Evolutionary conservation across 192 early-diverging fungal species (phyloP).

Genomic region (Coemansia sp.): DNA sequence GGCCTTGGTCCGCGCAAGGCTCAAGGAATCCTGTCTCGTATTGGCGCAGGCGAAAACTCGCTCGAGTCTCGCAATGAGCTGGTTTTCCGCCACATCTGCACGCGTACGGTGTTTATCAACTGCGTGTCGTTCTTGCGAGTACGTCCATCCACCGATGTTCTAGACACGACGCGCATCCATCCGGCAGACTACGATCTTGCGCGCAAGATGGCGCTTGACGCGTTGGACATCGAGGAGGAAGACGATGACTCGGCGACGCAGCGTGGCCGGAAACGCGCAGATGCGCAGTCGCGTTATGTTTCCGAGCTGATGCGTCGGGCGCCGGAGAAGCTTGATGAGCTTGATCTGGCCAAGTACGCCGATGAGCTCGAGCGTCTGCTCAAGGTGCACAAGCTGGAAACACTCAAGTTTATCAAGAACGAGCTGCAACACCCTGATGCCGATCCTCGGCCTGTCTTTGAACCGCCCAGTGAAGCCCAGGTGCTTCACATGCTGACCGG

Average conservation of each 20-base stretch:
- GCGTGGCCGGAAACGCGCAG: constrained; percentile 14
- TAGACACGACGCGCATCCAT: constrained; percentile 95
- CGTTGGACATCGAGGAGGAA: constrained; percentile 85
- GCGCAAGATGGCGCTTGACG: constrained; percentile 95
- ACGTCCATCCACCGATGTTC: constrained; percentile 70
- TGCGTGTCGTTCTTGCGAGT: constrained; percentile 90
- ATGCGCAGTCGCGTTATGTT: constrained; percentile 72
- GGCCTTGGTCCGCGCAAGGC: constrained; percentile 96
- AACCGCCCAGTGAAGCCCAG: constrained; percentile 57
- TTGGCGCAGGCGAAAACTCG: constrained; percentile 11
- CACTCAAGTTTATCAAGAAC: constrained; percentile 81
- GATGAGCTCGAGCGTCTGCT: constrained; percentile 74
- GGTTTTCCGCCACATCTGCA: constrained; percentile 64
- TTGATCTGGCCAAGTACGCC: constrained; percentile 90
- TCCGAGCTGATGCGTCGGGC: constrained; percentile 75
- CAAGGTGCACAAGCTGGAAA: constrained; percentile 77
- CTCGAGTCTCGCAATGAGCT: constrained; percentile 75
- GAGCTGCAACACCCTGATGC: constrained; percentile 83
- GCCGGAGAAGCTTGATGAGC: constrained; percentile 78
- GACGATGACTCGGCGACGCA: constrained; percentile 64
- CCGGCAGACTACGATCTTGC: constrained; percentile 94
- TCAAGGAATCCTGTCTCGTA: constrained; percentile 65
- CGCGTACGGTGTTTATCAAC: constrained; percentile 86
- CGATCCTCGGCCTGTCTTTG: constrained; percentile 71
- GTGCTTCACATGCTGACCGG: constrained; percentile 86